A percentile compares a stretch with the other conserved stretches of the same genome.
phyloP scores from a whole-genome alignment of 2,329 filamentous ascomycete genomes.

The Fusarium aywerte region DNA sequence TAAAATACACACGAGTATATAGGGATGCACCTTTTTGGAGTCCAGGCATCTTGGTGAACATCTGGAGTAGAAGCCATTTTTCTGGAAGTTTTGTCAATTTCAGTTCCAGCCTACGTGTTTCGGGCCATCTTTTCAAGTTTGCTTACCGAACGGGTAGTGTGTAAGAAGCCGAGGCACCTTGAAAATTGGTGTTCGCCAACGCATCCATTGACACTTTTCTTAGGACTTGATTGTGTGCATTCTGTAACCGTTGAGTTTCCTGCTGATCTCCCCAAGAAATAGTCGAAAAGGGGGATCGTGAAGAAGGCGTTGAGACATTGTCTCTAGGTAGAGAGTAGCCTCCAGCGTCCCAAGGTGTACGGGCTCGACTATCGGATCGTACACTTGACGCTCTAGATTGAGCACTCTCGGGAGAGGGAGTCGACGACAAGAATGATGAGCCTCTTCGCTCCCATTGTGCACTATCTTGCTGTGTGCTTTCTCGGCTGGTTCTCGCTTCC shows the following conservation, averaged over 20 bases:
- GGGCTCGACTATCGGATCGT: conserved; percentile 41
- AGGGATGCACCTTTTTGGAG: conserved; percentile 33
- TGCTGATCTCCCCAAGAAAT: conserved; percentile 44
- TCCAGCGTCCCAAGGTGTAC: conserved; percentile 63
- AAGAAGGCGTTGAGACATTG: conserved; percentile 52
- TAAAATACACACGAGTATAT: background rate
- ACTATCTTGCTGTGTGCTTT: conserved; percentile 13
- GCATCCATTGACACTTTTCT: conserved; percentile 50
- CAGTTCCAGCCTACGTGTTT: background rate
- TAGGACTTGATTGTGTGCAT: conserved; percentile 41
- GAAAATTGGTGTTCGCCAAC: conserved; percentile 23
- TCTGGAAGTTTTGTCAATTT: conserved; percentile 29
- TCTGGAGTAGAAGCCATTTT: conserved; percentile 41
- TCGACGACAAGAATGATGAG: conserved; percentile 45
- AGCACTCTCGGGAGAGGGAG: conserved; percentile 50
- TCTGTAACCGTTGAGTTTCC: conserved; percentile 30
- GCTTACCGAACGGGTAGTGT: conserved; percentile 45
- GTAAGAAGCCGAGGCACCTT: conserved; percentile 31
- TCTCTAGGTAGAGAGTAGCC: conserved; percentile 60
- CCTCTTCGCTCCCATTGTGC: conserved; percentile 13
- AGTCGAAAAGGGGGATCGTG: conserved; percentile 34
- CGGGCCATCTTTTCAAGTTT: background rate
- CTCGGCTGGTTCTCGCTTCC: conserved; percentile 14
- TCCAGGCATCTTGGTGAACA: conserved; percentile 36
- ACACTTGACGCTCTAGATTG: conserved; percentile 41